Percentiles rank a stretch among this genome's conserved stretches.
phyloP scores from a whole-genome alignment of 176 grass and related monocot genomes.

The Triticum monococcum region DNA sequence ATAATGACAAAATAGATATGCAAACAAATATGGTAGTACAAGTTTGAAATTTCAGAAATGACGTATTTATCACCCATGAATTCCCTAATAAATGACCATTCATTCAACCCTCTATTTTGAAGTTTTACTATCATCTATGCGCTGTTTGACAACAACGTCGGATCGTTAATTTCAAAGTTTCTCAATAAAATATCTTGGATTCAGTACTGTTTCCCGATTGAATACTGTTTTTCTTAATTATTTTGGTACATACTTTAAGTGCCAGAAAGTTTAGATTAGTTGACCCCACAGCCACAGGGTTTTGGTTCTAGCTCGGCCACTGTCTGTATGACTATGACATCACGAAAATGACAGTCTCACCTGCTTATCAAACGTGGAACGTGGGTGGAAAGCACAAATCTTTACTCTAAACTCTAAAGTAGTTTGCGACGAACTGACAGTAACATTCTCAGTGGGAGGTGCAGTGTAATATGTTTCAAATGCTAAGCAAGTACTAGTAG shows the following conservation, averaged over 20 bases:
- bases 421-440: background rate
- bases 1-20: background rate
- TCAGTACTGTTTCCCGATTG: background rate
- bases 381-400: constrained; percentile 8
- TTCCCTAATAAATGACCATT: background rate
- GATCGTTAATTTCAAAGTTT: background rate
- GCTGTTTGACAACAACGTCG: background rate
- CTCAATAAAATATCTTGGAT: background rate
- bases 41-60: background rate
- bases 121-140: background rate
- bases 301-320: background rate
- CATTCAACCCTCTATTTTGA: background rate
- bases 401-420: background rate
- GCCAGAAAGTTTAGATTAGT: background rate
- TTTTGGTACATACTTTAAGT: background rate
- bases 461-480: background rate
- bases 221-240: background rate
- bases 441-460: background rate
- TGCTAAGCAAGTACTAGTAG: background rate
- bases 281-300: background rate
- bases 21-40: background rate
- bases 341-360: background rate
- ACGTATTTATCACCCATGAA: background rate
- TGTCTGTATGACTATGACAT: background rate
- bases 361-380: constrained; percentile 6